These are phyloP conservation scores for Glycyrrhiza uralensis DNA, from an alignment of 306 rosid species.

Conservation along the genomic window DNA sequence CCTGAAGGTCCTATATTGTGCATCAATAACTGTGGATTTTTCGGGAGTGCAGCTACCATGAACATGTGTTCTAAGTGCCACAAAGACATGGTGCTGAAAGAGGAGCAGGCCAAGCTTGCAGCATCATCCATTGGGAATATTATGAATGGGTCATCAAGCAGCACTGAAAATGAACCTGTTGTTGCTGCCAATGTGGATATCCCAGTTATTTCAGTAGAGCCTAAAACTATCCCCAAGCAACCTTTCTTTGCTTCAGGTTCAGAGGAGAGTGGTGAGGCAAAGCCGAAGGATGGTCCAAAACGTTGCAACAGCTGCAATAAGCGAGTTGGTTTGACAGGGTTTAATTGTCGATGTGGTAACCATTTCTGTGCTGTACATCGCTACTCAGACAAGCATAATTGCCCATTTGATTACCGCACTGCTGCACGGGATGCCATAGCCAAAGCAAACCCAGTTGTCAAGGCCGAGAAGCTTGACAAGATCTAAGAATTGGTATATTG, in stretches of 20 bases:
- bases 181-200: constrained; percentile 39
- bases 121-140: constrained; percentile 78
- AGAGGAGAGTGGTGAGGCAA: constrained; percentile 43
- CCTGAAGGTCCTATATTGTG: constrained; percentile 87
- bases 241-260: constrained; percentile 37
- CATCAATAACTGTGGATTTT: constrained; percentile 85
- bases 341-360: constrained; percentile 80
- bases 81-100: constrained; percentile 72
- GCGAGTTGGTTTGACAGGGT: constrained; percentile 87
- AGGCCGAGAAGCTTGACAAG: constrained; percentile 92
- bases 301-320: constrained; percentile 83
- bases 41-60: constrained; percentile 86
- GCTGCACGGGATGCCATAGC: constrained; percentile 80
- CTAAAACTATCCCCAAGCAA: constrained; percentile 36
- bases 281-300: constrained; percentile 75
- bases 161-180: constrained; percentile 40
- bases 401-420: constrained; percentile 78
- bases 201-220: constrained; percentile 40
- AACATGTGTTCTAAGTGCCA: constrained; percentile 97
- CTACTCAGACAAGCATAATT: constrained; percentile 80
- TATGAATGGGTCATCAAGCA: constrained; percentile 77
- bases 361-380: constrained; percentile 81
- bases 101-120: constrained; percentile 85
- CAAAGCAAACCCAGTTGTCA: constrained; percentile 85
- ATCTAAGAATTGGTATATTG: constrained; percentile 43